phyloP scores from a whole-genome alignment of 495 filamentous ascomycete genomes.

The Penicillium goetzii region DNA sequence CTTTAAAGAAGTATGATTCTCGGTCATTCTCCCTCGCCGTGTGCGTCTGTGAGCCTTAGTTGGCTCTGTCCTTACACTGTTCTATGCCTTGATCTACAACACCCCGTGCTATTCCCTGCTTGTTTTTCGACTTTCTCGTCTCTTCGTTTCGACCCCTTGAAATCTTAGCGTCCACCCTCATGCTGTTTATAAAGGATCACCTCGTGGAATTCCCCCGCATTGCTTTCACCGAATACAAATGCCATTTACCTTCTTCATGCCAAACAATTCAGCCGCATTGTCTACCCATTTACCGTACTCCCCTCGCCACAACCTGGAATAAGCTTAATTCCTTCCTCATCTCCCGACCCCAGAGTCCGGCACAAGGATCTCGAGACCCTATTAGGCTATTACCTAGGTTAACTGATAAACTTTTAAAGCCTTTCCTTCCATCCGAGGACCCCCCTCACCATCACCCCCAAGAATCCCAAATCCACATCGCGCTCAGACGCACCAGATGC shows the following conservation, averaged over 20 bases:
- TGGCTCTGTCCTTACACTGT: not conserved
- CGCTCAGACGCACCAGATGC: not conserved
- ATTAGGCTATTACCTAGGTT: slow-evolving; percentile 1
- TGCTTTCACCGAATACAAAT: slow-evolving; percentile 22
- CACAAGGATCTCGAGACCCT: not conserved
- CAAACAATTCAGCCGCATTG: not conserved
- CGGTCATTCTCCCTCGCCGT: not conserved
- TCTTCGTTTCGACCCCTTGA: slow-evolving; percentile 17
- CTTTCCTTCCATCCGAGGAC: slow-evolving; percentile 6
- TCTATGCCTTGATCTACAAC: not conserved
- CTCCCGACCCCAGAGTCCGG: not conserved
- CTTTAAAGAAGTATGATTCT: not conserved
- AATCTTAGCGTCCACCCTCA: slow-evolving; percentile 31
- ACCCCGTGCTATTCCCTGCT: not conserved
- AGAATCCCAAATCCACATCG: not conserved
- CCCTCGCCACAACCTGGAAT: not conserved
- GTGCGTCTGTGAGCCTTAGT: not conserved
- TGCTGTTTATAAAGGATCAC: slow-evolving; percentile 31
- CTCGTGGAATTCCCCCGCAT: slow-evolving; percentile 15
- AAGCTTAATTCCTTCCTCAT: not conserved
- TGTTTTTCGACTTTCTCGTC: not conserved
- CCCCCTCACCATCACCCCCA: too few species aligned
- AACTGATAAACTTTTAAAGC: not conserved
- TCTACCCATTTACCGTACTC: not conserved
- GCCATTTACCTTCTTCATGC: not conserved